Conservation (phyloP, 2,329 filamentous ascomycete genomes). For the Aureobasidium sp. region DNA sequence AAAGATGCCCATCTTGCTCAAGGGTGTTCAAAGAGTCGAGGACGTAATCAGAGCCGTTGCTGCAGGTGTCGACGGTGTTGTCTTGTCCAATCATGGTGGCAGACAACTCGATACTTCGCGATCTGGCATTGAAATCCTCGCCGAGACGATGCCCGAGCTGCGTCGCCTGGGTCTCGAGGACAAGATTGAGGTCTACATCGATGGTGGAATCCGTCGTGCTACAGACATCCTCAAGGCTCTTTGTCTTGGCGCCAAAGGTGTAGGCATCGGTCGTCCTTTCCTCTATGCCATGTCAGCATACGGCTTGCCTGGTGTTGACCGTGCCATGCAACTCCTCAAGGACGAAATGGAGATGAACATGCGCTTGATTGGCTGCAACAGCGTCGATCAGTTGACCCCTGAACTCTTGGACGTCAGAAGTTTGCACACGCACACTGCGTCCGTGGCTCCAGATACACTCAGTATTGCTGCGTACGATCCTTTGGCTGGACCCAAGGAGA, state of each 20-base stretch:
- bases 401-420: constrained; percentile 72
- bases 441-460: constrained; percentile 56
- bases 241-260: constrained; percentile 83
- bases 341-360: constrained; percentile 99
- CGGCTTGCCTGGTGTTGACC: constrained; percentile 76
- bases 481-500: constrained; percentile 38
- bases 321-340: constrained; percentile 85
- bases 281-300: constrained; percentile 94
- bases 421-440: constrained; percentile 53
- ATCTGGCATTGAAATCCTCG: constrained; percentile 81
- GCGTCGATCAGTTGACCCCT: constrained; percentile 70
- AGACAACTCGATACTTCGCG: constrained; percentile 88
- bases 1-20: constrained; percentile 89
- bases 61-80: constrained; percentile 76
- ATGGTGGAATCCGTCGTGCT: constrained; percentile 81
- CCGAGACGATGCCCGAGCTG: constrained; percentile 86
- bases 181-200: constrained; percentile 72
- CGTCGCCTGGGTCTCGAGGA: constrained; percentile 65
- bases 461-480: constrained; percentile 50
- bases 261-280: constrained; percentile 92
- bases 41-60: constrained; percentile 75
- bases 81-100: constrained; percentile 93
- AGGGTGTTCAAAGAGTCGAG: constrained; percentile 93
- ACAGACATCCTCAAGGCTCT: constrained; percentile 95
- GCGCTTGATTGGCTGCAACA: constrained; percentile 77